These are phyloP conservation scores for Angophora floribunda DNA, from an alignment of 345 rosid genomes.

Conservation along the genomic window DNA sequence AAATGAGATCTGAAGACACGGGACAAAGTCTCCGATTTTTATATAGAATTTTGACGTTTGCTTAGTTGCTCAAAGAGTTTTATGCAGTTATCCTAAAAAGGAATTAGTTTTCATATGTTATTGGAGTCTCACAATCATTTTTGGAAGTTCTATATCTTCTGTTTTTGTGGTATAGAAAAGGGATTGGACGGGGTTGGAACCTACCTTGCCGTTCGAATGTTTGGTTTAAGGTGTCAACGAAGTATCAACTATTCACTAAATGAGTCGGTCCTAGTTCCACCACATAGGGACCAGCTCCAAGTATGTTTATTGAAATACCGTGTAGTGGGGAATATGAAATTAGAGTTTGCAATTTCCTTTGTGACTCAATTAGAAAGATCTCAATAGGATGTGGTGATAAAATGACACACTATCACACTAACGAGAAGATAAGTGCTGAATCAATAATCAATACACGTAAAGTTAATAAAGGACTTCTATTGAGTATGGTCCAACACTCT, in stretches of 20 bases:
- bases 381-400: not conserved
- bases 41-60: not conserved
- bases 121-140: no score
- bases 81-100: not conserved
- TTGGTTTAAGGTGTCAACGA: not conserved
- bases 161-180: not conserved
- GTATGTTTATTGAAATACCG: no score
- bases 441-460: no score
- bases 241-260: not conserved
- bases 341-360: not conserved
- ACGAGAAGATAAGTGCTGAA: no score
- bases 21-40: not conserved
- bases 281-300: not conserved
- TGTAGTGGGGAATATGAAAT: no score
- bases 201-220: not conserved
- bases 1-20: not conserved
- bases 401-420: no score
- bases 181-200: not conserved
- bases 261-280: not conserved
- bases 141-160: no score
- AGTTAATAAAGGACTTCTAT: no score
- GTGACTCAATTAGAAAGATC: not conserved
- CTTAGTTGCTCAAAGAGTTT: not conserved
- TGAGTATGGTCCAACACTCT: no score
- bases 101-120: not conserved